phyloP scores from a whole-genome alignment of 2,329 filamentous ascomycete genomes.

The Fusarium ramigenum region DNA sequence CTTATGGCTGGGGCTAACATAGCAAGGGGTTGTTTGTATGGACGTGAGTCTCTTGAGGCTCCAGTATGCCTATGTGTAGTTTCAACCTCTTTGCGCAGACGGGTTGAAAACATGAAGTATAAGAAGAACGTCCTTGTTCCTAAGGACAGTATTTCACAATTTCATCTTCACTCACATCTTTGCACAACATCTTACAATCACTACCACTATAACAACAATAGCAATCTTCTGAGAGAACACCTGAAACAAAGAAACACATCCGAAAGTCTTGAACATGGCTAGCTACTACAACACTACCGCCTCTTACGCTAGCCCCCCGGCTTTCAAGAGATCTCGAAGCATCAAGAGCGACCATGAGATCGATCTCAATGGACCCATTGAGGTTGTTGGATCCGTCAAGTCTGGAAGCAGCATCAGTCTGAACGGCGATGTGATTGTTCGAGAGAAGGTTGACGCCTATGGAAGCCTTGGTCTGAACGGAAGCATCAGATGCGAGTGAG shows the following conservation, averaged over 20 bases:
- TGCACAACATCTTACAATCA: neutral
- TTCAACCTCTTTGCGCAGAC: slow-evolving; percentile 19
- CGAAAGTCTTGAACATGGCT: slow-evolving; percentile 36
- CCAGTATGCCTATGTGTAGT: slow-evolving; percentile 21
- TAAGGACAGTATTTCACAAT: slow-evolving; percentile 8
- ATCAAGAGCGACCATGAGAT: slow-evolving; percentile 56
- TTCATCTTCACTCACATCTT: slow-evolving; percentile 9
- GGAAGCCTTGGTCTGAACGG: slow-evolving; percentile 55
- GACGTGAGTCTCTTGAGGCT: slow-evolving; percentile 9
- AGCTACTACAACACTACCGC: slow-evolving; percentile 41
- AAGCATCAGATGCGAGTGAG: slow-evolving; percentile 55
- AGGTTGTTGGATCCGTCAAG: slow-evolving; percentile 58
- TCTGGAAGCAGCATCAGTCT: slow-evolving; percentile 57
- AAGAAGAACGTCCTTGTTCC: slow-evolving; percentile 29
- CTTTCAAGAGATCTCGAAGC: slow-evolving; percentile 48
- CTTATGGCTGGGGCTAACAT: slow-evolving; percentile 27
- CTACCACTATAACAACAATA: neutral
- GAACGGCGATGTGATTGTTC: slow-evolving; percentile 55
- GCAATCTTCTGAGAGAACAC: neutral
- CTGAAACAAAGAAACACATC: neutral
- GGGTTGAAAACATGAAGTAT: slow-evolving; percentile 24
- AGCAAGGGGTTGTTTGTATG: slow-evolving; percentile 3
- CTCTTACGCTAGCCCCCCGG: slow-evolving; percentile 30
- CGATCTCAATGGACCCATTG: slow-evolving; percentile 55
- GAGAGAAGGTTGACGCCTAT: slow-evolving; percentile 58